Base-by-base conservation (phyloP, 352 stramenopile genomes). In the Pythium monospermum region DNA sequence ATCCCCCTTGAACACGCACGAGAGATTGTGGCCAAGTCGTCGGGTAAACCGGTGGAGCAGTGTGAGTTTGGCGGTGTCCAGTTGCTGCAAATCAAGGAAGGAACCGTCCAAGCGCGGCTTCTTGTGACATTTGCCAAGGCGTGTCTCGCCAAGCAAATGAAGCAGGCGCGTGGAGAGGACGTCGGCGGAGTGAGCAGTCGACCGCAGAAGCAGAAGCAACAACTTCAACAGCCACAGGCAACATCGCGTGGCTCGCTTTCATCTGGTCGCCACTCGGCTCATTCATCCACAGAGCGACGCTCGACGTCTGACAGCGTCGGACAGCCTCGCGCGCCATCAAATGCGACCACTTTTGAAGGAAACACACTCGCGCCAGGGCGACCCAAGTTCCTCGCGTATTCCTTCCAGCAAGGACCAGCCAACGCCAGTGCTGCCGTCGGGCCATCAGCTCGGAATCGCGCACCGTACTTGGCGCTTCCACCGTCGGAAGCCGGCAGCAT, bases 101-200 rank as follows among this genome's bases (percentile, higher is more conserved):
- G 76, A 37, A 76, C 75, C 2, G 65, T 86, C 6, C 77, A 91
- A 48, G 74, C 77, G 11, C 77, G 80, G 38, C 53, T 91, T 4
- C 63, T 91, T 57, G 59, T 71, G 32, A 83, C 83, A 39, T 91
- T 87, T 51, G 80, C 80, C 1, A 85, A 85, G 53, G 75, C 80
- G 11, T 91, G 80, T 52, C 49, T 91, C 21, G 80, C 77, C 18
- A 86, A 80, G 55, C 69, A 87, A 19, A 61, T 66, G 58, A 60
- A 67, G 42, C 35, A 58, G 30, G 12, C 45, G n/a, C 46, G 46
- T 15, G 53, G 39, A 1, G 38, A 44, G 49, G 45, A 43, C 1
- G 47, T 32, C 23, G 45, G 28, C 50, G 26, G 1, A 42, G 43
- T 23, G 66, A 4, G 6, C 18, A 59, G 28, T 41, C 18, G 42